Evolutionary conservation across 306 rosid species (phyloP).

Genomic region (Inga laurina): DNA sequence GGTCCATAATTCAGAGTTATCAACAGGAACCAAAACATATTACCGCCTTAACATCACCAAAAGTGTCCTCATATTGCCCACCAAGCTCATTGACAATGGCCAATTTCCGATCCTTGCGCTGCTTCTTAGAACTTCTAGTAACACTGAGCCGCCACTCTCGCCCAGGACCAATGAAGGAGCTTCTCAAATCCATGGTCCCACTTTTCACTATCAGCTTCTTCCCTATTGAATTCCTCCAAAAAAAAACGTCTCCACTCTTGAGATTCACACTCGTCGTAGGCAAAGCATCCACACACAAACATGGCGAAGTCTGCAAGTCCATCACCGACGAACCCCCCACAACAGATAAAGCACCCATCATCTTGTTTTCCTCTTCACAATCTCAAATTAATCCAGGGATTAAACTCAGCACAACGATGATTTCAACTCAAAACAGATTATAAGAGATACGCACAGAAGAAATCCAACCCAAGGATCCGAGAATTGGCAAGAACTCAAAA

Average conservation of each 20-base stretch:
- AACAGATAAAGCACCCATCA: conserved; percentile 78
- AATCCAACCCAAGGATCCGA: conserved; percentile 26
- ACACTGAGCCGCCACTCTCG: conserved; percentile 62
- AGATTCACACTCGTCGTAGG: conserved; percentile 61
- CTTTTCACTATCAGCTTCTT: conserved; percentile 50
- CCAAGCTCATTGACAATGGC: conserved; percentile 68
- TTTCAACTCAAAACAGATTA: conserved; percentile 8
- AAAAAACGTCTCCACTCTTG: conserved; percentile 64
- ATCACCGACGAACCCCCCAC: conserved; percentile 75
- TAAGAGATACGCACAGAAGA: conserved; percentile 16
- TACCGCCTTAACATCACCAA: conserved; percentile 87
- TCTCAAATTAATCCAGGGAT: not conserved
- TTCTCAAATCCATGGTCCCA: conserved; percentile 49
- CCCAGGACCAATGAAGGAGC: conserved; percentile 66
- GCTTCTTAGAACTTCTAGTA: conserved; percentile 57
- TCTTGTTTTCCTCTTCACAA: conserved; percentile 33
- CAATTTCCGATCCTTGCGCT: conserved; percentile 52
- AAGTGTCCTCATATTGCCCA: conserved; percentile 86
- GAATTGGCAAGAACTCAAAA: conserved; percentile 31
- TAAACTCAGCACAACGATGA: not conserved
- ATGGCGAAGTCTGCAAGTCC: conserved; percentile 83
- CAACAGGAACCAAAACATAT: conserved; percentile 14
- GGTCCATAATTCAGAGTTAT: not conserved
- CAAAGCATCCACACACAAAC: conserved; percentile 83
- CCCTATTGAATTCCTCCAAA: conserved; percentile 49